These are phyloP conservation scores for Entomortierella chlamydospora DNA, from an alignment of 192 early-diverging fungal genomes.

Conservation along the genomic window DNA sequence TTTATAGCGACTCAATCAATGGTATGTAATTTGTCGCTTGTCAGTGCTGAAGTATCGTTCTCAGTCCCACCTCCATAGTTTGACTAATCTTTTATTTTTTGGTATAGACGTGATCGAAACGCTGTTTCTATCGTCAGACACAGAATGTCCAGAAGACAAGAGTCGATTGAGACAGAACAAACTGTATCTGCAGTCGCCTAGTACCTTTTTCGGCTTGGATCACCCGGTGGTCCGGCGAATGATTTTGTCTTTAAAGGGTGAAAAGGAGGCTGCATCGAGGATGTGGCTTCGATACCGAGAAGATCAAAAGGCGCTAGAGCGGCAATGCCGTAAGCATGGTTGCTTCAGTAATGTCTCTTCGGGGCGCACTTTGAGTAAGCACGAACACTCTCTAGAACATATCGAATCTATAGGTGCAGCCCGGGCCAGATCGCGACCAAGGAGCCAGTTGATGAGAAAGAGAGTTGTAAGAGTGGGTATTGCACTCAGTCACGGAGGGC, in stretches of 20 bases:
- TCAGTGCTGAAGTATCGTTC: not conserved
- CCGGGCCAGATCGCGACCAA: not conserved
- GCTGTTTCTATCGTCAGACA: not conserved
- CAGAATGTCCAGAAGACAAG: not conserved
- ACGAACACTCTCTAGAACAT: not conserved
- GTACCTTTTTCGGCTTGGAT: constrained; percentile 8
- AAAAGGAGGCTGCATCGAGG: constrained; percentile 13
- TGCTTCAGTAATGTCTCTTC: not conserved
- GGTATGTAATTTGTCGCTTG: not conserved
- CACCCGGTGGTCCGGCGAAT: not conserved
- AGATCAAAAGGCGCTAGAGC: not conserved
- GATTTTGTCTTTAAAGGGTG: constrained; percentile 6
- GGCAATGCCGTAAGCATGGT: not conserved
- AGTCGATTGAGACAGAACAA: not conserved
- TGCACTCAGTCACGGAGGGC: not conserved
- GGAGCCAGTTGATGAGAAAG: not conserved
- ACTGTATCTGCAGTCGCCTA: not conserved
- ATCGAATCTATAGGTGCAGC: not conserved
- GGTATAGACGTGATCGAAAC: constrained; percentile 8
- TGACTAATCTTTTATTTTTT: not conserved
- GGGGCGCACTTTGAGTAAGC: not conserved
- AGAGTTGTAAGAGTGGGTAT: not conserved
- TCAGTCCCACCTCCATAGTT: not conserved
- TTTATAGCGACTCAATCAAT: constrained; percentile 7
- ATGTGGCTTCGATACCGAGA: constrained; percentile 16